These are phyloP conservation scores for Psilocybe azurescens DNA, from an alignment of 768 basidiomycete genomes.

Conservation along the genomic window DNA sequence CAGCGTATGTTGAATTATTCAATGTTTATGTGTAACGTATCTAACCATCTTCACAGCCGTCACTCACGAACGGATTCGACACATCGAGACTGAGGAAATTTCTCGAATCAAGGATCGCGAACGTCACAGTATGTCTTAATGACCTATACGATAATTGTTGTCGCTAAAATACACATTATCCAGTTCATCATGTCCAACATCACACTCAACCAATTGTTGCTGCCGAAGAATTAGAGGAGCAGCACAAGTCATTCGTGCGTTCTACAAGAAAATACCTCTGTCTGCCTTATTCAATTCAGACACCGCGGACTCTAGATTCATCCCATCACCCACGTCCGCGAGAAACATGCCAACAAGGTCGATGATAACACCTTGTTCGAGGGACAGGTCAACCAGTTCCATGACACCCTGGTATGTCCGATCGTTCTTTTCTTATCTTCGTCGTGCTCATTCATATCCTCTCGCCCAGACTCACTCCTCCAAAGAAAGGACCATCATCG, in stretches of 20 bases:
- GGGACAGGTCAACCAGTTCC: constrained; percentile 31
- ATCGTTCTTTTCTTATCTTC: neutral
- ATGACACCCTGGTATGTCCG: constrained; percentile 30
- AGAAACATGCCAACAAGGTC: constrained; percentile 32
- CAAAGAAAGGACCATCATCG: constrained; percentile 36
- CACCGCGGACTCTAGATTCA: constrained; percentile 22
- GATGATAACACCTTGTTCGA: constrained; percentile 35
- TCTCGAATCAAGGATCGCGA: constrained; percentile 36
- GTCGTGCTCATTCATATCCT: neutral
- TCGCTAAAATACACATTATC: too few relatives aligned
- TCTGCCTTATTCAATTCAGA: neutral
- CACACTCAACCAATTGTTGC: constrained; percentile 40
- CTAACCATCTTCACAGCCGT: constrained; percentile 6
- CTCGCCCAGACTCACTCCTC: constrained; percentile 21
- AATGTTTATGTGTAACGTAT: neutral
- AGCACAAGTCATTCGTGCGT: constrained; percentile 30
- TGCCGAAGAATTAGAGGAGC: constrained; percentile 29
- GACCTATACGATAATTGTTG: too few relatives aligned
- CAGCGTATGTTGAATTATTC: constrained; percentile 9
- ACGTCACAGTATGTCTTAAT: constrained; percentile 34
- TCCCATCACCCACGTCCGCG: constrained; percentile 31
- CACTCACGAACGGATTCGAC: constrained; percentile 18
- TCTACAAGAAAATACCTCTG: neutral
- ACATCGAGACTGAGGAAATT: constrained; percentile 29
- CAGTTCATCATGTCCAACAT: constrained; percentile 44